Evolutionary conservation across 164 flowering plant species (phyloP).

Genomic region (Buxus sempervirens): DNA sequence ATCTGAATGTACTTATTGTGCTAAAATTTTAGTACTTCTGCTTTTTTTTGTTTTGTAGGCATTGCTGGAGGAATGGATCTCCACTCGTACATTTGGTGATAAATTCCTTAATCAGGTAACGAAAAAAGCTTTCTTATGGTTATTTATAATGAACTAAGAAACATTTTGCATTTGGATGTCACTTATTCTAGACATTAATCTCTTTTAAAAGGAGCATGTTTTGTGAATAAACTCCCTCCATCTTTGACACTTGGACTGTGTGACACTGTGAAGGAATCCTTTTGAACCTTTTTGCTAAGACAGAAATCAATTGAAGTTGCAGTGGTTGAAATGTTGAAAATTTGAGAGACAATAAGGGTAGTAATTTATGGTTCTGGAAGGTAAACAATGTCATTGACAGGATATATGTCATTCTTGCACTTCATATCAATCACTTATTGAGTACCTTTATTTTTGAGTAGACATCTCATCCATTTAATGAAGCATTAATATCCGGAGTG

Average conservation of each 20-base stretch:
- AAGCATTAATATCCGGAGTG: background rate
- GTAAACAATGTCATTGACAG: no score
- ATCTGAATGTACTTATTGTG: background rate
- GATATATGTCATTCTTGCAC: no score
- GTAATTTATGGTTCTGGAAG: no score
- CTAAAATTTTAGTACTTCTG: background rate
- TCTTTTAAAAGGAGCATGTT: background rate
- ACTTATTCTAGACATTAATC: background rate
- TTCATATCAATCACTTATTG: background rate
- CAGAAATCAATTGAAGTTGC: background rate
- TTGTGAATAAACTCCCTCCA: background rate
- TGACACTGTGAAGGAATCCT: background rate
- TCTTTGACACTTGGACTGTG: background rate
- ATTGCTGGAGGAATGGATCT: slow-evolving; percentile 94
- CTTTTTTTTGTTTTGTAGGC: slow-evolving; percentile 50
- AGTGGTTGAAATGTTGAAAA: background rate
- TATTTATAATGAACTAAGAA: background rate
- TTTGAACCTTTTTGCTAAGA: no score
- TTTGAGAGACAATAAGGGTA: no score
- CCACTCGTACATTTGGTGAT: slow-evolving; percentile 59
- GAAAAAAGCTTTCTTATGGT: background rate
- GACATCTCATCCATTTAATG: background rate
- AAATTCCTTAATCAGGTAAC: slow-evolving; percentile 63
- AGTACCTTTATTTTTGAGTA: background rate
- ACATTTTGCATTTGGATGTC: background rate